Conservation (phyloP, 352 stramenopile species). For the Pythium utonaiense region DNA sequence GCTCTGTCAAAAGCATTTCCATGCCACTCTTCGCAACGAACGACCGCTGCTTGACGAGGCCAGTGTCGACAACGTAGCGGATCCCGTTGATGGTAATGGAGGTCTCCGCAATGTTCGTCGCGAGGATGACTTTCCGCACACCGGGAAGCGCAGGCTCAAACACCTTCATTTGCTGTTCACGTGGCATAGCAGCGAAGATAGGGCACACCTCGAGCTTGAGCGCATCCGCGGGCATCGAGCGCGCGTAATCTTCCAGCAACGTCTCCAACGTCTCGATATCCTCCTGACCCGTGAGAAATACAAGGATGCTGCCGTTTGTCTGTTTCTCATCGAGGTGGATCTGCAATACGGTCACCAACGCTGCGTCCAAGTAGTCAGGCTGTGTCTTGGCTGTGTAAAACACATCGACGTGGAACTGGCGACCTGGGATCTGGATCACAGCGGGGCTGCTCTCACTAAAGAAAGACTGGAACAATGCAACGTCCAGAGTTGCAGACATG, state of each 20-base stretch:
- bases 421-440: slow-evolving; percentile 92
- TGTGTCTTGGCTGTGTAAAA: slow-evolving; percentile 98
- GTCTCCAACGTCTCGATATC: slow-evolving; percentile 94
- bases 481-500: slow-evolving; percentile 98
- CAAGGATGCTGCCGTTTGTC: slow-evolving; percentile 87
- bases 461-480: slow-evolving; percentile 84
- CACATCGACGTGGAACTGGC: slow-evolving; percentile 97
- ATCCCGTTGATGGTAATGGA: slow-evolving; percentile 99
- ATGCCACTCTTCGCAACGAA: slow-evolving; percentile 87
- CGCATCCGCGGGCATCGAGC: slow-evolving; percentile 58
- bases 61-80: slow-evolving; percentile 83
- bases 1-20: slow-evolving; percentile 85
- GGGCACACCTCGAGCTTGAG: slow-evolving; percentile 90
- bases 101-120: slow-evolving; percentile 97
- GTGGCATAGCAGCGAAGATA: slow-evolving; percentile 95
- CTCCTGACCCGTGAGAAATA: slow-evolving; percentile 95
- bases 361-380: slow-evolving; percentile 94
- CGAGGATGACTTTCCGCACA: slow-evolving; percentile 91
- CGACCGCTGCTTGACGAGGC: slow-evolving; percentile 84
- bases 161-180: slow-evolving; percentile 93
- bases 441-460: slow-evolving; percentile 87
- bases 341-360: slow-evolving; percentile 95
- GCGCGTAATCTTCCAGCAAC: slow-evolving; percentile 80
- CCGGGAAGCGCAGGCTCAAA: slow-evolving; percentile 83
- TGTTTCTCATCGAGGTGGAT: slow-evolving; percentile 92